These are phyloP conservation scores for Ziziphus jujuba DNA, from an alignment of 306 rosid genomes.

Conservation along the genomic window DNA sequence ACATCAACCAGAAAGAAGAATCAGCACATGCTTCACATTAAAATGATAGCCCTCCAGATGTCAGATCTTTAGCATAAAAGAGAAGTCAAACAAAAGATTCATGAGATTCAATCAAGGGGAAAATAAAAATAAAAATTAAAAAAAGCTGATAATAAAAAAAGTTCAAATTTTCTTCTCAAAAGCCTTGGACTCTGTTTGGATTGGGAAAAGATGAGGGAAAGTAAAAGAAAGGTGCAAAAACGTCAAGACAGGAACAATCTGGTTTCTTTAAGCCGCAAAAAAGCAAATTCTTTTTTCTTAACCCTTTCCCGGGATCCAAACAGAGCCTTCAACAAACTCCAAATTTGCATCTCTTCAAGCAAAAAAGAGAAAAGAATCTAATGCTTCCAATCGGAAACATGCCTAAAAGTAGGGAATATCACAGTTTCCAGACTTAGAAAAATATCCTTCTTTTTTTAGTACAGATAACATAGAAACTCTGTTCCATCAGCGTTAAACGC, in stretches of 20 bases:
- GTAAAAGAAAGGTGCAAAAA: constrained; percentile 1
- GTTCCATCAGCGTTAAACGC: constrained; percentile 8
- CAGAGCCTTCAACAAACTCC: not conserved
- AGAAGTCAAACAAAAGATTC: too few species aligned
- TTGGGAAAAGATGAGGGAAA: not conserved
- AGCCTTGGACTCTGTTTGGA: not conserved
- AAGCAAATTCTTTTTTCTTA: not conserved
- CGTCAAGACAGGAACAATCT: not conserved
- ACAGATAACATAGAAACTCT: not conserved
- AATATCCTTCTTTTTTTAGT: not conserved
- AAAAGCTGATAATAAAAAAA: not conserved
- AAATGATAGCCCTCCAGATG: too few species aligned
- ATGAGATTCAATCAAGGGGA: too few species aligned
- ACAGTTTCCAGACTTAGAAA: not conserved
- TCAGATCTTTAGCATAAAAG: too few species aligned
- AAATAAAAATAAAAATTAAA: not conserved
- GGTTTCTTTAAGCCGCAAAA: not conserved
- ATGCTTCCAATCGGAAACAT: not conserved
- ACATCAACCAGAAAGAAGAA: too few species aligned
- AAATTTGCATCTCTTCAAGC: not conserved
- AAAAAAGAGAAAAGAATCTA: not conserved
- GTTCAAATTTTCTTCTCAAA: constrained; percentile 2
- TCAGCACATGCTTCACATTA: too few species aligned
- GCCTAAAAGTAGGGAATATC: not conserved
- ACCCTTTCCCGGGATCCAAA: constrained; percentile 3